Evolutionary conservation across 495 filamentous ascomycete species (phyloP).

Genomic region (Geoglossum glabrum): DNA sequence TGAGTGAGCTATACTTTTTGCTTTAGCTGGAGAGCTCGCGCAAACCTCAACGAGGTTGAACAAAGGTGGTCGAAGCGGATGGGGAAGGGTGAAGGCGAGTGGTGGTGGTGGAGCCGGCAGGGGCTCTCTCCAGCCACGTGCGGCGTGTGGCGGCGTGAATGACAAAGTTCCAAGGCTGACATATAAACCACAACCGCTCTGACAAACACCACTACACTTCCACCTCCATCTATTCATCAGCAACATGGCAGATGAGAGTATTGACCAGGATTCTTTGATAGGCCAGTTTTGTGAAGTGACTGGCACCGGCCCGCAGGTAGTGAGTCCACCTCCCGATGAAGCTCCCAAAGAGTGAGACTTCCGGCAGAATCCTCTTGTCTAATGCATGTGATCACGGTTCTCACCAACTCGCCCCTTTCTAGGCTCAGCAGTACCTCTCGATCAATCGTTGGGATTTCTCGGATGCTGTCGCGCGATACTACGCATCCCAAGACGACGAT

Average conservation of each 20-base stretch:
- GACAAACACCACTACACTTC: no score
- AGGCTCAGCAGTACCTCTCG: constrained; percentile 54
- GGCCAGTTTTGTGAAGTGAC: constrained; percentile 57
- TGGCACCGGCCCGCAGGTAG: constrained; percentile 38
- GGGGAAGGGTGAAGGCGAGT: no score
- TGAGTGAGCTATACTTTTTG: constrained; percentile 3
- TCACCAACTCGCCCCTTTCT: neutral
- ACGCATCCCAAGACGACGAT: constrained; percentile 41
- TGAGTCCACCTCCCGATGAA: constrained; percentile 19
- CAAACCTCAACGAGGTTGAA: neutral
- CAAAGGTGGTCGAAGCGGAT: neutral
- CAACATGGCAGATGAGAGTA: constrained; percentile 32
- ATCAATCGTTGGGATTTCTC: constrained; percentile 51
- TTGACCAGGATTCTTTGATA: constrained; percentile 47
- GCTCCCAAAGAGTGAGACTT: neutral
- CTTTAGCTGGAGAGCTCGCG: neutral
- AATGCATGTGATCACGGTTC: no score
- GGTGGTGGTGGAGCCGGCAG: neutral
- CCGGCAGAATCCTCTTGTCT: no score
- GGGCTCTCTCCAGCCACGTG: neutral
- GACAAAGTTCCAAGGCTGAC: no score
- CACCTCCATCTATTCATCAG: neutral
- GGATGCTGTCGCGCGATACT: constrained; percentile 48
- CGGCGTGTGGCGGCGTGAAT: neutral
- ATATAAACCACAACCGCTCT: no score